Percentiles rank a stretch among this genome's conserved stretches.
Evolutionary conservation across 495 filamentous ascomycete species (phyloP).

Genomic region (Hypoxylon fragiforme): DNA sequence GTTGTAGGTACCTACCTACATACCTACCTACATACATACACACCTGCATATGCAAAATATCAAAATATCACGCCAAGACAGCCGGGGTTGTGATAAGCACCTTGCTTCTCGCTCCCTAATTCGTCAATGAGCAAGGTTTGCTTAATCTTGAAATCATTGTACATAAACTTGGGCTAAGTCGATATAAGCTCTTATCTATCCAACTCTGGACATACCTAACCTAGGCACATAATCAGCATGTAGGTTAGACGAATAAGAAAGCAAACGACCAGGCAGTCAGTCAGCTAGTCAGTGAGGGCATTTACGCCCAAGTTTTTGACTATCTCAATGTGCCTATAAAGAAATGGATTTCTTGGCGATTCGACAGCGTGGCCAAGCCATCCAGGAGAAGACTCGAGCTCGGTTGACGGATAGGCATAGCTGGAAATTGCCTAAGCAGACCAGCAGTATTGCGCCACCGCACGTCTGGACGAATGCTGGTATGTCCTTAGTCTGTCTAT

Average conservation of each 20-base stretch:
- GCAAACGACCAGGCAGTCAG: no score
- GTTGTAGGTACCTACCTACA: no score
- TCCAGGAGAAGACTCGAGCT: constrained; percentile 26
- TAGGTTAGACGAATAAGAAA: no score
- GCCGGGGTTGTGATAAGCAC: constrained; percentile 31
- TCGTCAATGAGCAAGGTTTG: constrained; percentile 18
- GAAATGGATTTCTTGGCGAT: constrained; percentile 23
- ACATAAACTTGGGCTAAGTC: no score
- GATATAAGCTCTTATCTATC: no score
- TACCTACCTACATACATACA: no score
- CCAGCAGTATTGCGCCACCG: constrained; percentile 37
- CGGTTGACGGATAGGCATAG: constrained; percentile 30
- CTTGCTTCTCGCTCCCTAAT: constrained; percentile 4
- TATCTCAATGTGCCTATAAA: neutral
- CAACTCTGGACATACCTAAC: no score
- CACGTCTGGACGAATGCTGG: constrained; percentile 39
- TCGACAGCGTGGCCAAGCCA: constrained; percentile 22
- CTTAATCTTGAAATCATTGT: no score
- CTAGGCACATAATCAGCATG: no score
- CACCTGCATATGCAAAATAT: no score
- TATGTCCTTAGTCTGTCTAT: constrained; percentile 4
- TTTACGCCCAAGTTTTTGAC: neutral
- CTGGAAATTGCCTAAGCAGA: constrained; percentile 40
- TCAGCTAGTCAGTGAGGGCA: no score
- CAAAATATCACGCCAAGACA: constrained; percentile 10